phyloP scores from a whole-genome alignment of 1,139 yeast species.

The Meyerozyma carpophila region DNA sequence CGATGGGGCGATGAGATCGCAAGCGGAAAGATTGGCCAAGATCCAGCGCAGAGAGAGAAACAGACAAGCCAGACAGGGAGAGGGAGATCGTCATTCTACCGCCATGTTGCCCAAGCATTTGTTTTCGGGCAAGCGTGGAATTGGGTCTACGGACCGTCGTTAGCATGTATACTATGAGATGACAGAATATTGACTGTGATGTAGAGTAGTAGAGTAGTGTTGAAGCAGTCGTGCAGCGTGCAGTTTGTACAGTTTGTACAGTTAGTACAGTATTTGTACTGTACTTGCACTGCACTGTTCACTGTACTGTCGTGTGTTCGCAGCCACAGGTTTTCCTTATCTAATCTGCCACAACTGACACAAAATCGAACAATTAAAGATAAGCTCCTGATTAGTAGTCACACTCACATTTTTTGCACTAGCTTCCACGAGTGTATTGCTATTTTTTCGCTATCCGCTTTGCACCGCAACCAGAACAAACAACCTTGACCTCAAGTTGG shows the following conservation, averaged over 20 bases:
- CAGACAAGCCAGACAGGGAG: constrained; percentile 90
- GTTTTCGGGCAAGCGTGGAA: constrained; percentile 94
- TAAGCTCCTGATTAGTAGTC: not conserved
- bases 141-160: constrained; percentile 71
- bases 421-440: not conserved
- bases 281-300: no score
- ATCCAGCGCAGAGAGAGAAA: constrained; percentile 91
- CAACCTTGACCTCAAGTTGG: not conserved
- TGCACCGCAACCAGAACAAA: not conserved
- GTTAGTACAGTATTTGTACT: no score
- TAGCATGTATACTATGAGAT: constrained; percentile 5
- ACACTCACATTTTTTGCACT: not conserved
- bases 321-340: constrained; percentile 1
- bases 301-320: not conserved
- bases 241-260: no score
- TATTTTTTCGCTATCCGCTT: not conserved
- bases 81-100: constrained; percentile 87
- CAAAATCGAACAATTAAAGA: not conserved
- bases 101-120: constrained; percentile 89
- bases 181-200: not conserved
- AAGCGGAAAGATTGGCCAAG: constrained; percentile 84
- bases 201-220: no score
- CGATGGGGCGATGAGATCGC: constrained; percentile 75
- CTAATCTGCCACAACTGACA: not conserved
- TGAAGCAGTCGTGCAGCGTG: no score